Percentiles rank a stretch among this genome's conserved stretches.
Conservation (phyloP, 805 yeast genomes). For the Saccharomycopsis schoenii region DNA sequence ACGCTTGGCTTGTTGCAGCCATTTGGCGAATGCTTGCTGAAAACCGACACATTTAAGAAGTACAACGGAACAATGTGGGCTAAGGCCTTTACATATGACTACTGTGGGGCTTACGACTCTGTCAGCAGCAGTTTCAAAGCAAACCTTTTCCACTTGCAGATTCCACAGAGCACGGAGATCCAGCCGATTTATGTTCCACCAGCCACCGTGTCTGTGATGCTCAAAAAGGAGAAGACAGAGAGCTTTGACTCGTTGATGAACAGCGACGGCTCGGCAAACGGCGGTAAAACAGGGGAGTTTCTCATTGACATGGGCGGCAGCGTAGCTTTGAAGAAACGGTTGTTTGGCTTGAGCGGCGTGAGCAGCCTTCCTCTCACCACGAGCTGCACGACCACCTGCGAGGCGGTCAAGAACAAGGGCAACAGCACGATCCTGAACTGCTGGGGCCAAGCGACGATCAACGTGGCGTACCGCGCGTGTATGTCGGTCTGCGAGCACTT, state of each 20-base stretch:
- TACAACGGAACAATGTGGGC: slow-evolving; percentile 1
- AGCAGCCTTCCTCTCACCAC: no score
- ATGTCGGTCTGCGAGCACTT: neutral
- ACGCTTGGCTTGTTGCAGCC: neutral
- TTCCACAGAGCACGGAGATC: neutral
- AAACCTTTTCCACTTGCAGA: neutral
- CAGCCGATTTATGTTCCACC: neutral
- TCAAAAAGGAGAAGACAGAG: neutral
- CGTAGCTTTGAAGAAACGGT: neutral
- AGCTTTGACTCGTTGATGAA: neutral
- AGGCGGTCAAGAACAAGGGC: neutral
- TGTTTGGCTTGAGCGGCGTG: neutral
- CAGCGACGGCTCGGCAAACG: neutral
- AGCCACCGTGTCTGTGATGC: neutral
- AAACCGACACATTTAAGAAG: neutral
- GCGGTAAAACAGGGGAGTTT: neutral
- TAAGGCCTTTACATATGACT: neutral
- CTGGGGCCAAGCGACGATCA: neutral
- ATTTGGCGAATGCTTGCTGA: neutral
- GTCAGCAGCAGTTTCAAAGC: neutral
- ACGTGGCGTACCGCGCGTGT: neutral
- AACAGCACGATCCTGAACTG: neutral
- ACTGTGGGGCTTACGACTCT: neutral
- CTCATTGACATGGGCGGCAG: neutral
- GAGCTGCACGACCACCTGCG: no score